A percentile compares a stretch with the other conserved stretches of the same genome.
Evolutionary conservation across 1,284 basidiomycete genomes (phyloP).

Genomic region (Termitomyces sp.): DNA sequence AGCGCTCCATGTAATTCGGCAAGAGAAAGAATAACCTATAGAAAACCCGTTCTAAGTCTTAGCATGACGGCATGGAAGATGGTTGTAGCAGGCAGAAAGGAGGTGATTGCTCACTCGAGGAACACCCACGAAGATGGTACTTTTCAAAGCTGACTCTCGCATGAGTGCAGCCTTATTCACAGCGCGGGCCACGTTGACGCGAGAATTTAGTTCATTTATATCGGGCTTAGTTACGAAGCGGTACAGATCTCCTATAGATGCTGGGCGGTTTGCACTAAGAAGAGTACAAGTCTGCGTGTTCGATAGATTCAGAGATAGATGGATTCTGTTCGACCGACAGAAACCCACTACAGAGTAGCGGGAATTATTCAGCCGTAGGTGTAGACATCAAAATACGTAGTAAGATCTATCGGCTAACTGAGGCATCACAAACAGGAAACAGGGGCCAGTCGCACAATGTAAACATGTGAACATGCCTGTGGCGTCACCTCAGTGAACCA

Average conservation of each 20-base stretch:
- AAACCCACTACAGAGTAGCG: too few relatives aligned
- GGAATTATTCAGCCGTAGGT: too few relatives aligned
- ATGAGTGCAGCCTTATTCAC: constrained; percentile 77
- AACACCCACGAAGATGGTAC: constrained; percentile 88
- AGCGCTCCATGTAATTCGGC: constrained; percentile 70
- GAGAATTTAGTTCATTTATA: constrained; percentile 37
- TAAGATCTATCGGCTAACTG: too few relatives aligned
- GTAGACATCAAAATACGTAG: too few relatives aligned
- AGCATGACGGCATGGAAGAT: background rate
- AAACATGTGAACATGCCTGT: too few relatives aligned
- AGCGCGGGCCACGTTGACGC: constrained; percentile 43
- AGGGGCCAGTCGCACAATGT: too few relatives aligned
- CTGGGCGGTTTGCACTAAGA: constrained; percentile 80
- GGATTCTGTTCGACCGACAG: too few relatives aligned
- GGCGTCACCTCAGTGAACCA: too few relatives aligned
- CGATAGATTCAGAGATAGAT: too few relatives aligned
- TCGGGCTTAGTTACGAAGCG: constrained; percentile 62
- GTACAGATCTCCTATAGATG: constrained; percentile 74
- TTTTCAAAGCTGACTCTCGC: constrained; percentile 92
- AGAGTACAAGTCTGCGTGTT: constrained; percentile 70
- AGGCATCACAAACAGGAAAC: too few relatives aligned
- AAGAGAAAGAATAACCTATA: constrained; percentile 79
- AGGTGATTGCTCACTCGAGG: constrained; percentile 61
- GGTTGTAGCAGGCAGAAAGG: constrained; percentile 14
- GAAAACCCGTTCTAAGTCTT: constrained; percentile 15